Evolutionary conservation across 192 early-diverging fungal genomes (phyloP), one percentile per base, ranked within the genome.

Genomic region (Entophlyctis helioformis): DNA sequence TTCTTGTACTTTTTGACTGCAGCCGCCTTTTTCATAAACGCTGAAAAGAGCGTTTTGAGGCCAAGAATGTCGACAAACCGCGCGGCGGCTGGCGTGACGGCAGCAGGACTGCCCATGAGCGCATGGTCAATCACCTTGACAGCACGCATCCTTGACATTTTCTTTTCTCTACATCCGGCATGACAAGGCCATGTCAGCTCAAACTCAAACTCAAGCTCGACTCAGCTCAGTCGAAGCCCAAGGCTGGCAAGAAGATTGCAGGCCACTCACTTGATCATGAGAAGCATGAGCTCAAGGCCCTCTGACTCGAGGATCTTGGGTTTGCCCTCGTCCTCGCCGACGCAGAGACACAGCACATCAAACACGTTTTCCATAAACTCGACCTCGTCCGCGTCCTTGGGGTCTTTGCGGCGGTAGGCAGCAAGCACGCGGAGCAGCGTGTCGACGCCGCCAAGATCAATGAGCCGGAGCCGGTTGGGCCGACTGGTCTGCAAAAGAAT

Each of bases 321-420:
- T 65, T 95, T 93, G 34, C 74, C 81, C 39, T 74, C 69, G 3
- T 67, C 60, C 33, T 84, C 81, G 15, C 59, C 59, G 21, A 96
- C 48, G n/a, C 71, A 54, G 18, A 75, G 74, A 59, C 85, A 91
- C 13, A 96, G 41, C 4, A 72, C 64, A 59, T 91, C 83, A 53
- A 96, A 88, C 16, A 87, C 62, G 55, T 93, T 96, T 50, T 95
- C 95, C 67, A 98, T 62, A 62, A 89, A 69, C 50, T 98, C 95
- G 32, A 79, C 66, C 47, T 94, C 92, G 48, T 92, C 87, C 5
- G 71, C 74, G 38, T 87, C 82, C 13, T 64, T 60, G 1, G 95
- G 92, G 52, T 93, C 86, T 28, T 48, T 57, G 44, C 74, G 70
- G 29, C 68, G 67, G 56, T 82, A 83, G 5, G 44, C 63, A 0